Base-by-base conservation (phyloP, 257 asterid species). In the Eucommia ulmoides region DNA sequence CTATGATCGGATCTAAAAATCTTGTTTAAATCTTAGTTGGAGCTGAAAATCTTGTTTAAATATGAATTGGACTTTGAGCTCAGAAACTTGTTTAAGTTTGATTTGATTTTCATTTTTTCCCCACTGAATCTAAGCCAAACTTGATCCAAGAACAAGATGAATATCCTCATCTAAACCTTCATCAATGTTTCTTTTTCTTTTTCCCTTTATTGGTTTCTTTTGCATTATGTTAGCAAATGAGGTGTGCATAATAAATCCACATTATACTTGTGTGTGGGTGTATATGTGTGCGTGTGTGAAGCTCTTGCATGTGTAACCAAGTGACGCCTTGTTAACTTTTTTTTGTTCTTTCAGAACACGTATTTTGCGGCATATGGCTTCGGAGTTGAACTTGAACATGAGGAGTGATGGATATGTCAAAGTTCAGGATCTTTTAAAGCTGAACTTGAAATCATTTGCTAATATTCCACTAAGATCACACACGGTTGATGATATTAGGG, bases 351-450 rank as follows among this genome's bases (percentile, higher is more conserved):
- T 26, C 78, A 86, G 98, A 63, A 81, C 95, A 2, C 81, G 94
- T 29, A 52, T 91, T 72, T 66, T 86, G 69, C 82, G 96, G 60
- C 98, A 86, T 64, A 78, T 76, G 98, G 93, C 92, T 58, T 67
- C 88, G 22, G 92, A 86, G 68, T 64, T 86, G 73, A 85, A 74
- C 35, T 64, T 91, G 70, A 74, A 81, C 51, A 83, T 86, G 87
- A 83, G 94, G 65, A 59, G 52, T 65, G 96, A 91, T 65, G 98
- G 95, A 58, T 91, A 71, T 79, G 92, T 83, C 49, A 86, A 83
- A 69, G 93, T 86, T 57, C 79, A 68, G 54, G 93, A 83, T 61
- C 68, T 86, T 62, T 79, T 91, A 52, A 80, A 74, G 81, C 72
- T 86, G 38, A 69, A 86, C 67, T 51, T 86, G 46, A 91, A 70